A percentile compares a stretch with the other conserved stretches of the same genome.
These are phyloP conservation scores for Tausonia pullulans DNA, from an alignment of 1,284 basidiomycete species.

Conservation along the genomic window DNA sequence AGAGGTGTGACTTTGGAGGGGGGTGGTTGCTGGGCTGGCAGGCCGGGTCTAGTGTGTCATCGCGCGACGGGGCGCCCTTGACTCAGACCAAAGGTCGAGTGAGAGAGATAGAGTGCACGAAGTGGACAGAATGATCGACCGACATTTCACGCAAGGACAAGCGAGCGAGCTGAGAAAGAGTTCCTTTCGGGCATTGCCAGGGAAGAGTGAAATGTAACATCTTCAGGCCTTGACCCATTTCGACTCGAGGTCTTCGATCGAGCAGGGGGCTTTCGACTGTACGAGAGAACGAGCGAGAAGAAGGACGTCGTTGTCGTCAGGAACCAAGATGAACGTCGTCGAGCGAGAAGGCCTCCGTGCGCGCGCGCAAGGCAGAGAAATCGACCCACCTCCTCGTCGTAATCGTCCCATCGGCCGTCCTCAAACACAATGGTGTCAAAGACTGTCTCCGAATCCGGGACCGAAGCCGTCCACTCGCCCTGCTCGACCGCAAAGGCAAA, in stretches of 20 bases:
- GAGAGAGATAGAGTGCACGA: too few species aligned
- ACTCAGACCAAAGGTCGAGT: too few species aligned
- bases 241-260: constrained; percentile 15
- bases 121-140: too few species aligned
- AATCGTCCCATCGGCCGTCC: constrained; percentile 17
- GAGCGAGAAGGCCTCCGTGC: neutral
- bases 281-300: neutral
- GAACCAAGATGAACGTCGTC: neutral
- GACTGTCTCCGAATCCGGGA: constrained; percentile 5
- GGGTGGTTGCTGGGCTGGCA: too few species aligned
- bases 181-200: too few species aligned
- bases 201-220: too few species aligned
- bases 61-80: too few species aligned
- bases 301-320: neutral
- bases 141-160: too few species aligned
- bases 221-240: constrained; percentile 16
- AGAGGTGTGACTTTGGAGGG: too few species aligned
- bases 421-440: constrained; percentile 13
- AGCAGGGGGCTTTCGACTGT: constrained; percentile 8
- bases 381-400: constrained; percentile 14
- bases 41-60: too few species aligned
- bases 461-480: constrained; percentile 12
- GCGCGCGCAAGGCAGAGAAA: neutral
- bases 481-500: neutral
- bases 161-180: too few species aligned